Conservation (phyloP, 805 yeast species). For the Clavispora phyllophila region DNA sequence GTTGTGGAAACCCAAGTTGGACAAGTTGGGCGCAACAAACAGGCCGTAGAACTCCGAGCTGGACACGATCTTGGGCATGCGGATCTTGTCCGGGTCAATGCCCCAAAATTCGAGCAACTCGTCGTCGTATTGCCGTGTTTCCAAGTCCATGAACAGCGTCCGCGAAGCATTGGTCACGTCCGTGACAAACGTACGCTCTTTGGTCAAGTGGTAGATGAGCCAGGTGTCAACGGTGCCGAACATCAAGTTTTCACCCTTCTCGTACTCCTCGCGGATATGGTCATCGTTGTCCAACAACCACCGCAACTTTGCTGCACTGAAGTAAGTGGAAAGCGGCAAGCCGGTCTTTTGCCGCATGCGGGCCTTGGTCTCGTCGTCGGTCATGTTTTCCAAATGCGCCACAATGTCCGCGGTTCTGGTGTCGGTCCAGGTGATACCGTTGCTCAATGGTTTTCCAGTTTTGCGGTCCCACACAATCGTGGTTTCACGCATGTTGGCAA, state of each 20-base stretch:
- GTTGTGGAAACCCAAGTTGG: slow-evolving; percentile 47
- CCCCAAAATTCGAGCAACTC: slow-evolving; percentile 75
- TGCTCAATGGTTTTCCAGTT: slow-evolving; percentile 77
- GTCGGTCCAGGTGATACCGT: slow-evolving; percentile 96
- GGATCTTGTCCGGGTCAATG: slow-evolving; percentile 60
- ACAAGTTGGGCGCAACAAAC: slow-evolving; percentile 57
- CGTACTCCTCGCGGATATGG: slow-evolving; percentile 60
- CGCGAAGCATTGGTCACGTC: slow-evolving; percentile 92
- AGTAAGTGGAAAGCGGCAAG: slow-evolving; percentile 84
- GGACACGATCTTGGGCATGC: slow-evolving; percentile 72
- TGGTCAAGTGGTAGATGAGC: slow-evolving; percentile 81
- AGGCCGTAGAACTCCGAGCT: slow-evolving; percentile 75
- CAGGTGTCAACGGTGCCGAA: slow-evolving; percentile 95
- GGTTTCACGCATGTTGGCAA: slow-evolving; percentile 96
- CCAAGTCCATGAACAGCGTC: slow-evolving; percentile 83
- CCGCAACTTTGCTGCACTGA: slow-evolving; percentile 82
- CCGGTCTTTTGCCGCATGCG: slow-evolving; percentile 67
- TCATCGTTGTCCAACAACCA: slow-evolving; percentile 85
- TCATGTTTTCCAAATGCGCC: slow-evolving; percentile 50
- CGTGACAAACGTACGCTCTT: slow-evolving; percentile 64
- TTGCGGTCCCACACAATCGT: slow-evolving; percentile 80
- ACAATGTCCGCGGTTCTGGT: slow-evolving; percentile 77
- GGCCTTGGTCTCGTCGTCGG: slow-evolving; percentile 51
- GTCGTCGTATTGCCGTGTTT: slow-evolving; percentile 69
- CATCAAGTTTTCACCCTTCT: slow-evolving; percentile 69